Conservation (phyloP, 2,329 filamentous ascomycete species). For the Pestalotiopsis sp. region DNA sequence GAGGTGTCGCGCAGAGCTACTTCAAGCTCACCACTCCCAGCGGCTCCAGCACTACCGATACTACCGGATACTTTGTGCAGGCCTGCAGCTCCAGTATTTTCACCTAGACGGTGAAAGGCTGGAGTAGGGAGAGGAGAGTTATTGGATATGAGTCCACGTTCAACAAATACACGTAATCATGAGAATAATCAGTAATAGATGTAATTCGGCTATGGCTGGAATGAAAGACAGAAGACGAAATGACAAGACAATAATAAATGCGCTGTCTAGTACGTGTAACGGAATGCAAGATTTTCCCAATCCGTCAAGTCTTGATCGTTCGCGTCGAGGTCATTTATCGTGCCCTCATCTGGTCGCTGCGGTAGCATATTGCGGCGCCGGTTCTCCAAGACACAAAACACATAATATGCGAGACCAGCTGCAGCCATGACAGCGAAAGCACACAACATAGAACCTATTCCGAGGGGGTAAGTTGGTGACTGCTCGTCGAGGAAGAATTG, state of each 20-base stretch:
- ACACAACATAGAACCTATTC: conserved; percentile 29
- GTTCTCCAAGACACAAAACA: neutral
- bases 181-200: too few species aligned
- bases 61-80: conserved; percentile 15
- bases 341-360: neutral
- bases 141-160: too few species aligned
- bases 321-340: neutral
- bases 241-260: too few species aligned
- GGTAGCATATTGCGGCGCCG: neutral
- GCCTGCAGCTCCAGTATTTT: conserved; percentile 17
- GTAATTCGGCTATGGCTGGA: too few species aligned
- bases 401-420: neutral
- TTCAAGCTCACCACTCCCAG: conserved; percentile 15
- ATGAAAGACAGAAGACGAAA: too few species aligned
- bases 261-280: neutral
- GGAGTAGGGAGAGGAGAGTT: too few species aligned
- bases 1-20: conserved; percentile 14
- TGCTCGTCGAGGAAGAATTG: conserved; percentile 31
- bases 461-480: conserved; percentile 29
- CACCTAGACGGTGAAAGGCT: neutral
- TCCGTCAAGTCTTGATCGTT: neutral
- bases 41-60: conserved; percentile 12
- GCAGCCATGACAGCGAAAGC: conserved; percentile 21
- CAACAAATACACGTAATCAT: too few species aligned
- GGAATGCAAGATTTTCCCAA: neutral